Percentiles rank a stretch among this genome's conserved stretches.
Evolutionary conservation across 2,329 filamentous ascomycete species (phyloP).

Genomic region (Aspergillus ibericus): DNA sequence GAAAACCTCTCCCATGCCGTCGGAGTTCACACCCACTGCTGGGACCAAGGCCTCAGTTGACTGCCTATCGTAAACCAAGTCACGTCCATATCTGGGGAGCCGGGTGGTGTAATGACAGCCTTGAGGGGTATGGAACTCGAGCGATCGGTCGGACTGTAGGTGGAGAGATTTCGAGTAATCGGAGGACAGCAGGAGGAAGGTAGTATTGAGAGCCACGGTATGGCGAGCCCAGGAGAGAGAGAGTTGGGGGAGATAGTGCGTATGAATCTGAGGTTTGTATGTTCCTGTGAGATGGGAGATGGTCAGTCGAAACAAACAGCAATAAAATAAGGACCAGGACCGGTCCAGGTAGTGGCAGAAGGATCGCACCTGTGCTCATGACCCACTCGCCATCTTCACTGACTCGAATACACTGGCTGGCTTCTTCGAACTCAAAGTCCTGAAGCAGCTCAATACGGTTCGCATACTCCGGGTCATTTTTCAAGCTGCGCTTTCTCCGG

Average conservation of each 20-base stretch:
- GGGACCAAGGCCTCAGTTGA: slow-evolving; percentile 85
- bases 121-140: slow-evolving; percentile 89
- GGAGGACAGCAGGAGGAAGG: slow-evolving; percentile 80
- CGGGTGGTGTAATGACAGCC: slow-evolving; percentile 88
- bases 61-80: slow-evolving; percentile 78
- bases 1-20: slow-evolving; percentile 89
- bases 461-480: slow-evolving; percentile 88
- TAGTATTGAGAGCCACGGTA: slow-evolving; percentile 87
- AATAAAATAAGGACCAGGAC: background rate
- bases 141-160: slow-evolving; percentile 82
- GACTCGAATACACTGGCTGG: slow-evolving; percentile 82
- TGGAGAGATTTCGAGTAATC: slow-evolving; percentile 96
- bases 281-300: slow-evolving; percentile 48
- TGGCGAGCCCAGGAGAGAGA: slow-evolving; percentile 93
- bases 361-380: slow-evolving; percentile 76
- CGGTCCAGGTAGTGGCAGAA: background rate
- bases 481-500: slow-evolving; percentile 84
- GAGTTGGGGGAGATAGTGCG: slow-evolving; percentile 90
- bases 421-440: slow-evolving; percentile 97
- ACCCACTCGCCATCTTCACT: slow-evolving; percentile 97
- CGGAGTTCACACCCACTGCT: slow-evolving; percentile 79
- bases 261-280: slow-evolving; percentile 82
- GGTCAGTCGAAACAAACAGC: background rate
- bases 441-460: slow-evolving; percentile 93
- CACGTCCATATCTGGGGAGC: slow-evolving; percentile 87